Conservation (phyloP, 768 basidiomycete genomes). For the Russula compacta region DNA sequence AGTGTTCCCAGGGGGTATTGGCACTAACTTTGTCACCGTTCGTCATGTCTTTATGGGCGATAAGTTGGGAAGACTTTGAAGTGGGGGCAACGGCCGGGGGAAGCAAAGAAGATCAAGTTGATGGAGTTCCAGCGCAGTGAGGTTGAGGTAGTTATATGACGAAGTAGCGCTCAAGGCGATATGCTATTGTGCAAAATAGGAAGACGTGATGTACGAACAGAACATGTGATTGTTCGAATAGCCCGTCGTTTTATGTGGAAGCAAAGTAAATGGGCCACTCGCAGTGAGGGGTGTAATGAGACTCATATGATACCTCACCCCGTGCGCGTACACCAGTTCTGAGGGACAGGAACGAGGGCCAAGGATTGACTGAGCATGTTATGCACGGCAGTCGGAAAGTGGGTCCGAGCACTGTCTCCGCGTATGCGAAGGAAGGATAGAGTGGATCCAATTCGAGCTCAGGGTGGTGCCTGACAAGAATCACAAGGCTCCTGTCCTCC, state of each 20-base stretch:
- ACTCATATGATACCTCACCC: neutral
- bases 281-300: neutral
- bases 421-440: neutral
- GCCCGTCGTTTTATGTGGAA: neutral
- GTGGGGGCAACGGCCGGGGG: neutral
- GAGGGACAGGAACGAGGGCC: neutral
- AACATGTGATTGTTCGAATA: conserved; percentile 7
- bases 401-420: neutral
- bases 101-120: neutral
- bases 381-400: neutral
- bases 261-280: neutral
- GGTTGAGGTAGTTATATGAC: conserved; percentile 1
- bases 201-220: neutral
- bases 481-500: neutral
- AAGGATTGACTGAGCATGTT: neutral
- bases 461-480: neutral
- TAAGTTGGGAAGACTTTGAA: neutral
- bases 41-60: neutral
- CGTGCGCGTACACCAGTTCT: too few species aligned
- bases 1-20: too few species aligned
- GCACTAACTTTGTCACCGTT: neutral
- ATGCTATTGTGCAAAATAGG: neutral
- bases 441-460: neutral
- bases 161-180: neutral
- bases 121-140: neutral